Evolutionary conservation across 78 protist genomes (phyloP).

Genomic region (Trichosphaerium sp.): DNA sequence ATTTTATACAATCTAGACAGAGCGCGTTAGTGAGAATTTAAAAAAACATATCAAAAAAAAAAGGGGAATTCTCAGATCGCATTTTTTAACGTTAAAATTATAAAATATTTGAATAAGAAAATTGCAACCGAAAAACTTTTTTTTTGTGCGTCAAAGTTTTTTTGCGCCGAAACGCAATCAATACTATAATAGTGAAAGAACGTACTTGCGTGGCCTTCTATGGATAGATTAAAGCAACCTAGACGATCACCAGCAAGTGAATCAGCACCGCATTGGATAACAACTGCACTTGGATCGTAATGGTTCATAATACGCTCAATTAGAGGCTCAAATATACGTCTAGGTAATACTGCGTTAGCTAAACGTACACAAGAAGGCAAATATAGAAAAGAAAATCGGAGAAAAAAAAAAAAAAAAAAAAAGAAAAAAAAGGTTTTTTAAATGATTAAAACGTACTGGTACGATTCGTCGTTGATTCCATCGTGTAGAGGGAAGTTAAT

Average conservation of each 20-base stretch:
- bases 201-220: conserved; percentile 34
- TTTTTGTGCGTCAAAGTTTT: background rate
- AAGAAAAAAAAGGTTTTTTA: background rate
- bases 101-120: background rate
- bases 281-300: conserved; percentile 83
- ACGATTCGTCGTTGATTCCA: conserved; percentile 91
- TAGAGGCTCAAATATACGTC: background rate
- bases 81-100: background rate
- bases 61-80: background rate
- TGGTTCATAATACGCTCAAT: conserved; percentile 59
- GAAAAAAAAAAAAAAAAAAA: background rate
- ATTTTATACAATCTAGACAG: conserved; percentile 60
- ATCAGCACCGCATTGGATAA: conserved; percentile 98
- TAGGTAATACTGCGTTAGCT: background rate
- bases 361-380: background rate
- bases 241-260: conserved; percentile 93
- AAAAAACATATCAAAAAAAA: background rate
- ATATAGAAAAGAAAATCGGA: background rate
- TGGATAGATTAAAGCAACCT: conserved; percentile 92
- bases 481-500: conserved; percentile 94
- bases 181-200: too few species aligned
- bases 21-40: background rate
- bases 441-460: conserved; percentile 74
- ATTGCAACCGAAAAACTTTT: background rate
- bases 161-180: too few species aligned